Conservation (phyloP, 345 rosid genomes). For the Citrus mangshanensis region DNA sequence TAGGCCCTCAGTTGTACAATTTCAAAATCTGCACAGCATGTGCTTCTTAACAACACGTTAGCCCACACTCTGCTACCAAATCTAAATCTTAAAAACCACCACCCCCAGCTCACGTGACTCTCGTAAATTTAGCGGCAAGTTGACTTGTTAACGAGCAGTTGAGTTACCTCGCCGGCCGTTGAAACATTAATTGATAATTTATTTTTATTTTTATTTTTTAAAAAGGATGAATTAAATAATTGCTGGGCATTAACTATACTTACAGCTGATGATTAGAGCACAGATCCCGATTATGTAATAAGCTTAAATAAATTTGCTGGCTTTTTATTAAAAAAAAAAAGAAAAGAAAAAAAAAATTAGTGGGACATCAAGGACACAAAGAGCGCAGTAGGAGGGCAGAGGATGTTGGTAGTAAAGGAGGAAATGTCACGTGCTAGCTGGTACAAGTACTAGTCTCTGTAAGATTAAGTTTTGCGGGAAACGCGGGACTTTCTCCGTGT, state of each 20-base stretch:
- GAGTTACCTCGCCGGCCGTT: background rate
- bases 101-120: conserved; percentile 7
- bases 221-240: background rate
- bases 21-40: background rate
- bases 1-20: background rate
- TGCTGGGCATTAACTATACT: background rate
- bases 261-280: conserved; percentile 49
- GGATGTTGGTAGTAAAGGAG: conserved; percentile 35
- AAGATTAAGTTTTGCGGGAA: conserved; percentile 13
- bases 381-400: background rate
- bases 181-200: background rate
- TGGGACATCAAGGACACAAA: no score
- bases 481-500: conserved; percentile 24
- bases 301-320: background rate
- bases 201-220: no score
- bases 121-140: conserved; percentile 1
- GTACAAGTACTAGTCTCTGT: background rate
- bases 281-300: conserved; percentile 41
- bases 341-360: background rate
- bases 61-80: no score
- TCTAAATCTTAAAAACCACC: background rate
- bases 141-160: conserved; percentile 7
- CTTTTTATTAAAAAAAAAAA: background rate
- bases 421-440: conserved; percentile 35
- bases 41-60: background rate